Percentiles rank a stretch among this genome's conserved stretches.
phyloP scores from a whole-genome alignment of 192 early-diverging fungal genomes.

The Spizellomyces sp. region DNA sequence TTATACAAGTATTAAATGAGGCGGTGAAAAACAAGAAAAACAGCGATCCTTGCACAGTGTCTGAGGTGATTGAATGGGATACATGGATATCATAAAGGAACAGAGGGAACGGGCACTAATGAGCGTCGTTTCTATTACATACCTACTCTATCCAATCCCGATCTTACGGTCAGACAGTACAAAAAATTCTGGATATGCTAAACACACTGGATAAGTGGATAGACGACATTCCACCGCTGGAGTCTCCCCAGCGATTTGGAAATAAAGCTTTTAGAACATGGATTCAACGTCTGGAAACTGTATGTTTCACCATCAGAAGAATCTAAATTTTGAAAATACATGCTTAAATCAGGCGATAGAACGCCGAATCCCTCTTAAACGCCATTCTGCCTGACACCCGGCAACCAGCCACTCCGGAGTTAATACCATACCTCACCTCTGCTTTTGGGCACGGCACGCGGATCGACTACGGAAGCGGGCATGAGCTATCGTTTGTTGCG shows the following conservation, averaged over 20 bases:
- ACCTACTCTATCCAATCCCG: too few species aligned
- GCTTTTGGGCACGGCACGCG: slow-evolving; percentile 87
- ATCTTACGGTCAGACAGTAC: slow-evolving; percentile 37
- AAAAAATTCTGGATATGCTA: slow-evolving; percentile 61
- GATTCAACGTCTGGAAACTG: slow-evolving; percentile 58
- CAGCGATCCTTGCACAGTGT: slow-evolving; percentile 54
- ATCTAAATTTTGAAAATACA: background rate
- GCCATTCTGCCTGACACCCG: slow-evolving; percentile 32
- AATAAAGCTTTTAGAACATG: slow-evolving; percentile 90
- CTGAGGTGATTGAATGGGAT: slow-evolving; percentile 50
- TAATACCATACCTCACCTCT: slow-evolving; percentile 69
- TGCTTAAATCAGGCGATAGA: background rate
- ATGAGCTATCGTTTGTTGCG: slow-evolving; percentile 87
- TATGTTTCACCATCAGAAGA: slow-evolving; percentile 7
- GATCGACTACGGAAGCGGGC: slow-evolving; percentile 97
- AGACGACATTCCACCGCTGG: slow-evolving; percentile 72
- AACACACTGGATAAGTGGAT: slow-evolving; percentile 71
- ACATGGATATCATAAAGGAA: background rate
- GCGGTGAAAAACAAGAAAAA: slow-evolving; percentile 65
- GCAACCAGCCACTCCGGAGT: slow-evolving; percentile 66
- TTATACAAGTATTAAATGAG: slow-evolving; percentile 72
- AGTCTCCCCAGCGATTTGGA: slow-evolving; percentile 80
- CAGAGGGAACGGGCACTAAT: slow-evolving; percentile 6
- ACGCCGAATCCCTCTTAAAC: slow-evolving; percentile 10
- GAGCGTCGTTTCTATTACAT: background rate